Evolutionary conservation across 768 basidiomycete species (phyloP).

Genomic region (Serendipita sp.): DNA sequence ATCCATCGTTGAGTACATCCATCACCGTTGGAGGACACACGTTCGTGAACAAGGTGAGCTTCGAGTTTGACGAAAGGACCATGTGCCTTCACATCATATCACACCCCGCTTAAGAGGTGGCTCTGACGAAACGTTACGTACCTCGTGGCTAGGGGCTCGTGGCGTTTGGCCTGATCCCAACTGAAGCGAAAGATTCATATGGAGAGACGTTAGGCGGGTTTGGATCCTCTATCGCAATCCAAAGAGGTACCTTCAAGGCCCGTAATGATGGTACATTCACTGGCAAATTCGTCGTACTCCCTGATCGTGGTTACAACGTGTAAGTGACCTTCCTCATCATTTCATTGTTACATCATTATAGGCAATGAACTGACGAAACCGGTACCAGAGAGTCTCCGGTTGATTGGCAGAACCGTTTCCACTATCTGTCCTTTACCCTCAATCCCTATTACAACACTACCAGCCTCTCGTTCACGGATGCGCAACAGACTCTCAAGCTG

Average conservation of each 20-base stretch:
- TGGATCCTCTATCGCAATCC: slow-evolving; percentile 44
- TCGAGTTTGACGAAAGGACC: too few relatives aligned
- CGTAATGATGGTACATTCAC: slow-evolving; percentile 24
- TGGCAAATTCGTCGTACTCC: slow-evolving; percentile 38
- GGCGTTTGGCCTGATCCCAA: slow-evolving; percentile 45
- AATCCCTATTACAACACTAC: slow-evolving; percentile 35
- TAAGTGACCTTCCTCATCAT: slow-evolving; percentile 16
- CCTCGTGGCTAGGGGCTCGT: slow-evolving; percentile 33
- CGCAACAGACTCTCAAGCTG: slow-evolving; percentile 35
- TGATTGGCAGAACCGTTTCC: slow-evolving; percentile 49
- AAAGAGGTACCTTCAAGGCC: slow-evolving; percentile 29
- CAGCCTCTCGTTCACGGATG: slow-evolving; percentile 32
- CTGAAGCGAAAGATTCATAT: slow-evolving; percentile 31
- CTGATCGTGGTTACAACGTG: slow-evolving; percentile 48
- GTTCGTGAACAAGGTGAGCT: slow-evolving; percentile 29
- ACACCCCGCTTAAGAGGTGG: neutral
- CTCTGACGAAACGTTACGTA: neutral
- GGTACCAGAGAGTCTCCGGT: slow-evolving; percentile 31
- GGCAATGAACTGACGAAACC: neutral
- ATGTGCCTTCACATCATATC: too few relatives aligned
- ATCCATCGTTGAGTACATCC: slow-evolving; percentile 7
- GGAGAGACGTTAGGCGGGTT: slow-evolving; percentile 44
- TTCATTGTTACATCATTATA: neutral
- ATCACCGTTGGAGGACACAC: slow-evolving; percentile 25
- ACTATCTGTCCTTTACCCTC: slow-evolving; percentile 40